phyloP scores from a whole-genome alignment of 1,284 basidiomycete species.

The Cutaneotrichosporon sp. region DNA sequence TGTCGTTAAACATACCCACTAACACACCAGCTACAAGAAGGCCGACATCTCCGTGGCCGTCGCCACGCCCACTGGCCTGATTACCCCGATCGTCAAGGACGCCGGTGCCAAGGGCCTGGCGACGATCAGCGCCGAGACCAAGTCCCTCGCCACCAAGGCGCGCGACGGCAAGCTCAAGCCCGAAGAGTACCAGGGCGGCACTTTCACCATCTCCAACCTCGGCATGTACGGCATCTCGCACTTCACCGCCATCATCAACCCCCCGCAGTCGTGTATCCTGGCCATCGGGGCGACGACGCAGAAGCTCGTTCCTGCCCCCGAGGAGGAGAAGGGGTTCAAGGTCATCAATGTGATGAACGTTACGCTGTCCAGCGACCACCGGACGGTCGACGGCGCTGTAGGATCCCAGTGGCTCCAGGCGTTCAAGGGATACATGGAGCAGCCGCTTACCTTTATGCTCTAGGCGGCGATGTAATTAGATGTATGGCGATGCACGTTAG shows the following conservation, averaged over 20 bases:
- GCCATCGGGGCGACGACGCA: constrained; percentile 87
- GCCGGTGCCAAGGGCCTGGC: constrained; percentile 87
- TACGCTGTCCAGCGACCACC: constrained; percentile 91
- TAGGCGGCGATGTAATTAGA: constrained; percentile 48
- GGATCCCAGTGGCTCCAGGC: constrained; percentile 84
- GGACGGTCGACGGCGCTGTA: constrained; percentile 89
- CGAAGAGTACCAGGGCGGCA: constrained; percentile 96
- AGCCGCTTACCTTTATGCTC: constrained; percentile 88
- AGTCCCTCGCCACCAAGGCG: constrained; percentile 88
- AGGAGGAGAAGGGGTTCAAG: constrained; percentile 90
- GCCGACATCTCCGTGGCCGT: constrained; percentile 97
- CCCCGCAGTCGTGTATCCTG: constrained; percentile 95
- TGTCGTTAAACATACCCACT: not conserved
- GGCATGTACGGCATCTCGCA: constrained; percentile 95
- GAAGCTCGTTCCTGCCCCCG: constrained; percentile 70
- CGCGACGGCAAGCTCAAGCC: constrained; percentile 94
- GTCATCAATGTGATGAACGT: constrained; percentile 90
- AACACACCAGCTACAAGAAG: constrained; percentile 75
- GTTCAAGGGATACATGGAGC: constrained; percentile 96
- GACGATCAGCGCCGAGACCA: constrained; percentile 85
- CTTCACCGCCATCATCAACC: constrained; percentile 99
- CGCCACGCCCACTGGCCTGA: constrained; percentile 90
- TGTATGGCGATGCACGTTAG: too few relatives aligned
- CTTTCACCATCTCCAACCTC: constrained; percentile 98
- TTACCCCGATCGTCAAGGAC: constrained; percentile 96